A percentile compares a stretch with the other conserved stretches of the same genome.
Evolutionary conservation across 345 rosid species (phyloP).

Genomic region (Salix suchowensis): DNA sequence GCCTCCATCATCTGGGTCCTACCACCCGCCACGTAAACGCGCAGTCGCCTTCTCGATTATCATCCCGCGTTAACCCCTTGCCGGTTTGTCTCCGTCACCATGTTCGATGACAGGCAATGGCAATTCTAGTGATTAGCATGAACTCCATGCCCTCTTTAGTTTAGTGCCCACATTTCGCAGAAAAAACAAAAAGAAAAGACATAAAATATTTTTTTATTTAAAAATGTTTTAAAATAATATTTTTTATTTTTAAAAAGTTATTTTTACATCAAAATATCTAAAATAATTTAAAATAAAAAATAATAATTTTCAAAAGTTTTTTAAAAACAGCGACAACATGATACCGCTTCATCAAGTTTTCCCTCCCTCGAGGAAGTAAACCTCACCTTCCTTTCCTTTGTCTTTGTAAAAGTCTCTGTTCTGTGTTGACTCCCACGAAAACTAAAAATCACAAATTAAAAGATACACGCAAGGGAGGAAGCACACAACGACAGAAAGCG

Average conservation of each 20-base stretch:
- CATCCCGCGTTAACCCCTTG: neutral
- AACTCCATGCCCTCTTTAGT: neutral
- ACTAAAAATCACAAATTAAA: neutral
- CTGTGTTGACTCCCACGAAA: neutral
- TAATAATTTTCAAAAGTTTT: no score
- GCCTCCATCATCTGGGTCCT: neutral
- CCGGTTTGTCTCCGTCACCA: neutral
- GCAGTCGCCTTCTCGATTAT: neutral
- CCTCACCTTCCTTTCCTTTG: slow-evolving; percentile 1
- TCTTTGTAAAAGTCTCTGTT: neutral
- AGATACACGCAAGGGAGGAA: neutral
- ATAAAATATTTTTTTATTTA: no score
- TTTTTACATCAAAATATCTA: no score
- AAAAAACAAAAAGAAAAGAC: no score
- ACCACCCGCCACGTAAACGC: neutral
- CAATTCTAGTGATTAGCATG: neutral
- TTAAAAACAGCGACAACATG: neutral
- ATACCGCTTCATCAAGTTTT: slow-evolving; percentile 23
- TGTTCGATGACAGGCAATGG: neutral
- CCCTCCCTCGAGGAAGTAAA: slow-evolving; percentile 8
- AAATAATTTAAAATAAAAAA: no score
- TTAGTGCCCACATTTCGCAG: neutral
- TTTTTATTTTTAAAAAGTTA: no score
- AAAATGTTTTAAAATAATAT: no score
- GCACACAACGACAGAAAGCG: neutral